Base-by-base conservation (phyloP, 192 early-diverging fungal species). In the Backusella macrospora region DNA sequence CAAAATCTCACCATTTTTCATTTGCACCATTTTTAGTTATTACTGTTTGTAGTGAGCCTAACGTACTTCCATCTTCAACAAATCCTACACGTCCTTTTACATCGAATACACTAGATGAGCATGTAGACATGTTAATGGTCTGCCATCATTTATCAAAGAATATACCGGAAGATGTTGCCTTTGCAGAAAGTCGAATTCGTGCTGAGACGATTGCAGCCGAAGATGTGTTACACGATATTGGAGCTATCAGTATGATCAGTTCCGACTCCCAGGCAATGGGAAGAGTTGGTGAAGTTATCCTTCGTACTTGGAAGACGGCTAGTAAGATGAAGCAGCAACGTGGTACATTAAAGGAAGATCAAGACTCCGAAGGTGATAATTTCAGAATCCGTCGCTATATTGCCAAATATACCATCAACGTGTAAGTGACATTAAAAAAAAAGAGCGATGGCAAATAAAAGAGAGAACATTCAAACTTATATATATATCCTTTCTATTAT, bases 111-210 rank as follows among this genome's bases (percentile, higher is more conserved):
- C 84, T 97, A 52, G 97, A 99, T 81, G 97, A 99, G 77, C 97
- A 99, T 79, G 87, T 99, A 23, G 97, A 99, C 74, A 98, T 99
- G 97, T 86, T 99, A 18, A 97, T 98, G 96, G 94, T 98, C 5
- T 99, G 97, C 80, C 97, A 99, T 80, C 97, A 99, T 75, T 84
- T 99, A 69, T 93, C 92, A 72, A 93, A 91, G 80, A 90, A 90
- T 67, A 91, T 99, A 49, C 95, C 97, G 9, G 97, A 99, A 79
- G 97, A 99, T 78, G 91, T 99, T 26, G 92, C 96, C 13, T 99
- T 99, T 86, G 97, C 97, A 7, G 97, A 99, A 78, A 92, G 90
- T 73, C 87, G 97, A 43, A 99, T 99, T 77, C 88, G 97, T 18
- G 96, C 92, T 12, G 96, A 99, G 78, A 99, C 97, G 3, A 99